Conservation (phyloP, 345 rosid genomes). For the Hibiscus mutabilis region DNA sequence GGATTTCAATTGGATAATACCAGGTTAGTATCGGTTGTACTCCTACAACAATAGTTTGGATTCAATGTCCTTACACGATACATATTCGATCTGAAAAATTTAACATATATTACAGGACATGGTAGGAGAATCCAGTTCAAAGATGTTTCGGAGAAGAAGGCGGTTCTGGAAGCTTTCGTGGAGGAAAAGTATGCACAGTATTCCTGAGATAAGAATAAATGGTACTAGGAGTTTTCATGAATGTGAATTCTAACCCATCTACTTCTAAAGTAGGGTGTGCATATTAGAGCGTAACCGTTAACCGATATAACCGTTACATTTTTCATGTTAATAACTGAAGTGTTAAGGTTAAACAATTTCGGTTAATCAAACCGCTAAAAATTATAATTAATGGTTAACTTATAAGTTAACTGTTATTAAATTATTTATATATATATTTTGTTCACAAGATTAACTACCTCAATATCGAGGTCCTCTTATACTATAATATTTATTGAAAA, state of each 20-base stretch:
- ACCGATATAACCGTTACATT: too few relatives aligned
- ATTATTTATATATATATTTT: too few relatives aligned
- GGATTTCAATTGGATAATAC: constrained; percentile 37
- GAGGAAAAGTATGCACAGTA: not conserved
- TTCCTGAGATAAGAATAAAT: not conserved
- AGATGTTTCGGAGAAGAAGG: constrained; percentile 15
- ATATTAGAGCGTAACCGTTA: too few relatives aligned
- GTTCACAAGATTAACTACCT: too few relatives aligned
- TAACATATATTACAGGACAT: constrained; percentile 8
- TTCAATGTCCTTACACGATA: not conserved
- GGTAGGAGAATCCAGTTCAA: constrained; percentile 17
- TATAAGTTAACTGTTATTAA: too few relatives aligned
- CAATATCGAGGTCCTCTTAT: too few relatives aligned
- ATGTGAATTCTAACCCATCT: not conserved
- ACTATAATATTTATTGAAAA: too few relatives aligned
- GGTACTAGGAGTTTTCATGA: not conserved
- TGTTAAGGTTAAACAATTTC: too few relatives aligned
- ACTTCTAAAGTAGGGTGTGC: too few relatives aligned
- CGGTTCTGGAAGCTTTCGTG: not conserved
- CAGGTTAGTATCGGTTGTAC: constrained; percentile 21
- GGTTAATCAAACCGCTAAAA: too few relatives aligned
- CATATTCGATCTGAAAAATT: not conserved
- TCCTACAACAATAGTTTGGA: not conserved
- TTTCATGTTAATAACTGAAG: too few relatives aligned
- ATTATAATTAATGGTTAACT: too few relatives aligned